phyloP scores from a whole-genome alignment of 192 early-diverging fungal species.

The Lobulomyces angularis region DNA sequence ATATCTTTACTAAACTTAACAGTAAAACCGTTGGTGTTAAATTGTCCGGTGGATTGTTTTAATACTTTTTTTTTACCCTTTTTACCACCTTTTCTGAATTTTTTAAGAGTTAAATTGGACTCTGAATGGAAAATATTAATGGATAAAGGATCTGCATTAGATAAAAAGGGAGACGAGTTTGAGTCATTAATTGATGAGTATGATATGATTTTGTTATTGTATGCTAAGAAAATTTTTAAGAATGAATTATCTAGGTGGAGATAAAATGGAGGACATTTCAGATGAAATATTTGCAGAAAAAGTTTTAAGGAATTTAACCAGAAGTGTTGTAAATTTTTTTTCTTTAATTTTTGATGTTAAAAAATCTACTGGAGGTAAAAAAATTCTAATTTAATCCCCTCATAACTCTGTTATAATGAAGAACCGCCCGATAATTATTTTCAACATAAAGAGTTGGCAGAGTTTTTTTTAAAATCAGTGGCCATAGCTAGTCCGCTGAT shows the following conservation, averaged over 20 bases:
- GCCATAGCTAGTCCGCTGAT: too few species aligned
- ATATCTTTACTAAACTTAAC: too few species aligned
- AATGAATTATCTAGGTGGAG: conserved; percentile 7
- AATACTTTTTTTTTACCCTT: conserved; percentile 7
- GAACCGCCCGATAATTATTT: too few species aligned
- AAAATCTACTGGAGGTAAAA: too few species aligned
- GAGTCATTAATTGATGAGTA: background rate
- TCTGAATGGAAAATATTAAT: conserved; percentile 15
- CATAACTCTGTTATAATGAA: too few species aligned
- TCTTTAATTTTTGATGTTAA: too few species aligned
- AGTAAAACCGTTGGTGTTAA: conserved; percentile 16
- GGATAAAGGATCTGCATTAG: conserved; percentile 1
- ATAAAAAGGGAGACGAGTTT: conserved; percentile 12
- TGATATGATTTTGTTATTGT: background rate
- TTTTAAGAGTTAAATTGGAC: conserved; percentile 8
- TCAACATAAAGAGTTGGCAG: too few species aligned
- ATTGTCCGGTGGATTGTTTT: conserved; percentile 11
- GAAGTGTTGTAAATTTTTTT: too few species aligned
- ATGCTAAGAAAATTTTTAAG: background rate
- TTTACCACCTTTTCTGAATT: conserved; percentile 10
- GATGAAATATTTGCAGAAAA: conserved; percentile 22
- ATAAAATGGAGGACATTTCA: conserved; percentile 11
- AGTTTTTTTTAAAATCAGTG: too few species aligned
- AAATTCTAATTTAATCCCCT: too few species aligned
- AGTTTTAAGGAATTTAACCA: conserved; percentile 18